Base-by-base conservation (phyloP, 805 yeast genomes). In the Saccharomycopsis amapae region DNA sequence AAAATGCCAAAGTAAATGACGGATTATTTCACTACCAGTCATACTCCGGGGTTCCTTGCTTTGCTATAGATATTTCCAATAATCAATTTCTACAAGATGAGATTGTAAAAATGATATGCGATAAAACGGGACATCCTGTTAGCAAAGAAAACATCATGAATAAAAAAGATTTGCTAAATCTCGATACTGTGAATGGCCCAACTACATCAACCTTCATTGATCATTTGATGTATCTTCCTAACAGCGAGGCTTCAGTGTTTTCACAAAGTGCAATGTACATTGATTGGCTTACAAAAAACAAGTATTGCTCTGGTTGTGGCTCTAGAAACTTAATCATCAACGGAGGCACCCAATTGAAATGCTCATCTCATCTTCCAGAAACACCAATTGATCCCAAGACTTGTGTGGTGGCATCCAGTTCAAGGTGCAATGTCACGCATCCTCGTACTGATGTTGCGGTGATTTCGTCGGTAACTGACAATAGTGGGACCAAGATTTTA, bases 371-470 rank as follows among this genome's bases (percentile, higher is more conserved):
- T 30, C n/a, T n/a, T n/a, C n/a, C n/a, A n/a, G n/a, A n/a, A n/a
- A n/a, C n/a, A n/a, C n/a, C n/a, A n/a, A n/a, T n/a, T n/a, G n/a
- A n/a, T n/a, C n/a, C n/a, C n/a, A 62, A 67, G 0, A 45, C 62
- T 0, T 81, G 86, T 23, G 25, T 39, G 10, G 45, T 40, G 2
- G 9, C 9, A 4, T 15, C 15, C 12, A 23, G 28, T 6, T 32
- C 40, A 1, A 25, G 17, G 13, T 78, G 85, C 38, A 88, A 90
- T 59, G 78, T 85, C n/a, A 76, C 87, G n/a, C 90, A 85, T 68
- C 97, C 97, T 10, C 69, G 97, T 43, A 85, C 96, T 0, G 97
- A 90, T 61, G 80, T 93, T 7, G 90, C 85, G 2, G 77, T 85
- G 30, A 90, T 90, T 51, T 79, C 85, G 7, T 93, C 93, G 1